Base-by-base conservation (phyloP, 2,329 filamentous ascomycete species). In the Eutypa lata region DNA sequence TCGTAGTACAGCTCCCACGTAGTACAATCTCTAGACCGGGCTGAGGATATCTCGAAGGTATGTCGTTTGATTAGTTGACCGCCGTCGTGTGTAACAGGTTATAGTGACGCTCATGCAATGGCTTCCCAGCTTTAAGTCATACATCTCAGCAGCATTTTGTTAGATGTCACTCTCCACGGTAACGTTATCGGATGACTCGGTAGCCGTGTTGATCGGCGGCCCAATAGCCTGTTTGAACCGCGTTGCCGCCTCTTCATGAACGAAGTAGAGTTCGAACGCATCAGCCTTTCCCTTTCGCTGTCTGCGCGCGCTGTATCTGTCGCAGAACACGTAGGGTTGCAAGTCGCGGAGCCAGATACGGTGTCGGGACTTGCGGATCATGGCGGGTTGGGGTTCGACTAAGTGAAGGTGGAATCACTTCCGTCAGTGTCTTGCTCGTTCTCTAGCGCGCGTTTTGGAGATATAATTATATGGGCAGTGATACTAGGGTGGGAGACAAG, bases 331-430 rank as follows among this genome's bases (percentile, higher is more conserved):
- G 61, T 84, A 84, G 0, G 81, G 74, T 52, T 82, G 75, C 16
- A 86, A 64, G 54, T 83, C 78, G 33, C 72, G 74, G 2, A 86
- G 67, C 69, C 75, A 77, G 53, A 86, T 68, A 22, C 75, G 71
- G 51, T 75, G 73, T 13, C 67, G 68, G 13, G 73, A 73, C 38
- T 76, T 75, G 44, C 74, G 77, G 28, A 73, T 71, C 21, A 86
- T 65, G 82, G 81, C 85, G 11, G 73, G 74, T 54, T 82, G 76
- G 48, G 79, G 72, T 1, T 81, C 83, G 22, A 85, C 81, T 84
- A 48, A 3, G 14, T 35, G 31, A 35, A 13, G 42, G 16, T 19
- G 43, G 16, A 35, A 35, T 2, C 26, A 14, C 8, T 24, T 14
- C 19, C 18, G 11, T 16, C 16, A 16, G 35, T 16, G 7, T 14